Percentiles rank a stretch among this genome's conserved stretches.
Evolutionary conservation across 768 basidiomycete genomes (phyloP).

Genomic region (Gautieria morchelliformis): DNA sequence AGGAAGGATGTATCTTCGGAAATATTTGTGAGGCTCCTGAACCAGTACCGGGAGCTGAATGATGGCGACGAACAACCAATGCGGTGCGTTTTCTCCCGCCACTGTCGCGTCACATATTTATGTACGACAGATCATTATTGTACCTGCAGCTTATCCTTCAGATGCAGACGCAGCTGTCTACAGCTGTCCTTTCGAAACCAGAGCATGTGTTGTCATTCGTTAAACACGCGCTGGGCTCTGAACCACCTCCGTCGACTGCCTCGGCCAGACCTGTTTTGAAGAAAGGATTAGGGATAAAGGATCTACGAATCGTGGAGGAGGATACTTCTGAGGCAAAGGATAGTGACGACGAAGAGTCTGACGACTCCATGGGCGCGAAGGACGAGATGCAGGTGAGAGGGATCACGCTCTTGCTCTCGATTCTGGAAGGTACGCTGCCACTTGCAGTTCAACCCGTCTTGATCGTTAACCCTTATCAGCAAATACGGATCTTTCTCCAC

Average conservation of each 20-base stretch:
- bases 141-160: conserved; percentile 75
- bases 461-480: conserved; percentile 17
- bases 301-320: conserved; percentile 29
- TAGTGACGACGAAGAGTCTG: conserved; percentile 27
- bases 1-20: conserved; percentile 62
- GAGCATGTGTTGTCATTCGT: conserved; percentile 75
- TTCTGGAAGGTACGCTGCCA: conserved; percentile 62
- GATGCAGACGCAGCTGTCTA: conserved; percentile 62
- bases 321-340: conserved; percentile 26
- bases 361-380: conserved; percentile 25
- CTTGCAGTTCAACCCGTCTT: background rate
- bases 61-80: conserved; percentile 32
- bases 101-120: background rate
- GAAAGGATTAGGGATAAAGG: conserved; percentile 22
- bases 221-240: conserved; percentile 50
- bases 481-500: conserved; percentile 52
- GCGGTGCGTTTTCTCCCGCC: conserved; percentile 26
- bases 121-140: conserved; percentile 46
- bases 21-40: conserved; percentile 66
- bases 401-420: conserved; percentile 69
- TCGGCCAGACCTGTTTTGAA: background rate
- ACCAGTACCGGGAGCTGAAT: conserved; percentile 49
- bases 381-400: conserved; percentile 70
- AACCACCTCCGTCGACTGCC: background rate
- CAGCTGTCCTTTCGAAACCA: conserved; percentile 54